phyloP scores from a whole-genome alignment of 495 filamentous ascomycete genomes.

The Podospora pseudocomata region DNA sequence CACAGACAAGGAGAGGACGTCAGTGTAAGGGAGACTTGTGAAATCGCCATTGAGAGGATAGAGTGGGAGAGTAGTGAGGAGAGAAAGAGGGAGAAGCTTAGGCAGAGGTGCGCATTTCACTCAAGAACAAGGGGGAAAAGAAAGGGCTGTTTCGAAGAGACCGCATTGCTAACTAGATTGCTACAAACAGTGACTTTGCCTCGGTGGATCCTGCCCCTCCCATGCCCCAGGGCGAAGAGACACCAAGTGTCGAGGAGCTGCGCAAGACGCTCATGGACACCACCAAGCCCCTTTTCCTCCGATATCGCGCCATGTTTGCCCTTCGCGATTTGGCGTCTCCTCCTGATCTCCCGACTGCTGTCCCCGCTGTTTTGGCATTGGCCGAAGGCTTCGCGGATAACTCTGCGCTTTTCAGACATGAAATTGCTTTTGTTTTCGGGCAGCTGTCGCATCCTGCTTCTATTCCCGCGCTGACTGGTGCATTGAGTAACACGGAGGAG shows the following conservation, averaged over 20 bases:
- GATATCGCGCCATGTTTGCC: constrained; percentile 97
- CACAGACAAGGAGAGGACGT: constrained; percentile 67
- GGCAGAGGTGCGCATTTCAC: constrained; percentile 59
- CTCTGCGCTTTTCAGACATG: constrained; percentile 94
- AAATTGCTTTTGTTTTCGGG: constrained; percentile 97
- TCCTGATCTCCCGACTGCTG: constrained; percentile 80
- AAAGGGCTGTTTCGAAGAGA: constrained; percentile 6
- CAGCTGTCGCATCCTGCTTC: constrained; percentile 95
- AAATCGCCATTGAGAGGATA: constrained; percentile 91
- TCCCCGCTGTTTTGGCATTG: constrained; percentile 76
- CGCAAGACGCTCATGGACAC: constrained; percentile 75
- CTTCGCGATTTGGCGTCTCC: constrained; percentile 90
- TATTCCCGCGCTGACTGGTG: constrained; percentile 78
- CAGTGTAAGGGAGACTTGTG: constrained; percentile 91
- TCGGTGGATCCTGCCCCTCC: constrained; percentile 96
- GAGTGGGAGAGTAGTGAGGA: constrained; percentile 82
- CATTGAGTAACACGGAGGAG: constrained; percentile 74
- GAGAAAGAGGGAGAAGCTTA: constrained; percentile 67
- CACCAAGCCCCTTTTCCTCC: constrained; percentile 73
- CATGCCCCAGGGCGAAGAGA: constrained; percentile 58
- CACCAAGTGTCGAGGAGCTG: constrained; percentile 66
- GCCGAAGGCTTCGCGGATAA: constrained; percentile 82
- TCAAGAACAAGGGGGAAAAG: neutral
- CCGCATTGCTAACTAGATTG: neutral
- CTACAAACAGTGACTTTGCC: constrained; percentile 69